phyloP scores from a whole-genome alignment of 345 rosid species.

The Pistacia atlantica region DNA sequence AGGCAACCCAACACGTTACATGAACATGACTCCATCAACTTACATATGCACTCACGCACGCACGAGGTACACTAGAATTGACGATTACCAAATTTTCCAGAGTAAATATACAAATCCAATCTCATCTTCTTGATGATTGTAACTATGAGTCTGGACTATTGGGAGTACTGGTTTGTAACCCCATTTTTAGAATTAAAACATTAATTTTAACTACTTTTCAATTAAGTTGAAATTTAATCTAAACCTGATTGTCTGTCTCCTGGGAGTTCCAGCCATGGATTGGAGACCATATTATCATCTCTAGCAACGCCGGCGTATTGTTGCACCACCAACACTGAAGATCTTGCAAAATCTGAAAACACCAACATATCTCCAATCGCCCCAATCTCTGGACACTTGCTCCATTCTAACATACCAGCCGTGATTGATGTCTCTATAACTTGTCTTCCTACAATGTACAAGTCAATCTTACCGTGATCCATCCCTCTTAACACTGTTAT shows the following conservation, averaged over 20 bases:
- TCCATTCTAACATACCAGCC: conserved; percentile 34
- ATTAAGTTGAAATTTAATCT: background rate
- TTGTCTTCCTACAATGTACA: conserved; percentile 40
- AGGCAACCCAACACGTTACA: background rate
- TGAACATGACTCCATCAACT: no score
- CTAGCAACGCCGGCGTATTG: conserved; percentile 18
- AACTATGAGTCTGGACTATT: no score
- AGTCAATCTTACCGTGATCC: conserved; percentile 18
- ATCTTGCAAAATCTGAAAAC: conserved; percentile 24
- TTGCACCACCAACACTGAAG: conserved; percentile 45
- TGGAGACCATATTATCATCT: background rate
- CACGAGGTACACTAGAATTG: no score
- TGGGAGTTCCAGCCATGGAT: no score
- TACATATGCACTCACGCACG: no score
- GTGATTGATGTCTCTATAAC: conserved; percentile 31
- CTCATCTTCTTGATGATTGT: no score
- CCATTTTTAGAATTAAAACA: no score
- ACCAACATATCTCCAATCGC: conserved; percentile 34
- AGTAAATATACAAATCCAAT: no score
- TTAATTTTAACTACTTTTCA: no score
- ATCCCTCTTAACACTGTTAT: conserved; percentile 22
- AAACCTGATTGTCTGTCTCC: background rate
- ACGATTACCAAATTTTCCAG: no score
- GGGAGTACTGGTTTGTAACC: no score
- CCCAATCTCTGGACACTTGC: conserved; percentile 44